Evolutionary conservation across 805 yeast species (phyloP).

Genomic region (Nakazawaea laoshanensis): DNA sequence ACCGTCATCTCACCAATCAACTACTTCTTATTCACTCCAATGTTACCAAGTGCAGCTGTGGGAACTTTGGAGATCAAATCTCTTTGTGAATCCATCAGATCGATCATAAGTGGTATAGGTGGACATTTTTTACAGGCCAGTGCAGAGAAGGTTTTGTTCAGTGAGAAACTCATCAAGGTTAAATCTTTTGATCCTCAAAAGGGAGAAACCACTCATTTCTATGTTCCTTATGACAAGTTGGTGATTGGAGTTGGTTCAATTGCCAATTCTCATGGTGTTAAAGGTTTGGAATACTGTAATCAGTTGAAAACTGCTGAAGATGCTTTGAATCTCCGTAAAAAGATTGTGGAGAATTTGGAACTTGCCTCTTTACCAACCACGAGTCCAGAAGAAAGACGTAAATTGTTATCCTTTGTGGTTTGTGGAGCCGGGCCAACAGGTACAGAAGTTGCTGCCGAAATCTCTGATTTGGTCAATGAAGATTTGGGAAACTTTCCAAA

Average conservation of each 20-base stretch:
- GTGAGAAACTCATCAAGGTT: slow-evolving; percentile 50
- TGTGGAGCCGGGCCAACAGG: slow-evolving; percentile 79
- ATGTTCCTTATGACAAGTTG: slow-evolving; percentile 65
- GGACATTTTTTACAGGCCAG: slow-evolving; percentile 59
- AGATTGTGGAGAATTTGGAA: slow-evolving; percentile 48
- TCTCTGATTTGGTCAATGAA: slow-evolving; percentile 57
- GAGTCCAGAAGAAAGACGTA: slow-evolving; percentile 52
- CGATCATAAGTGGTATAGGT: slow-evolving; percentile 38
- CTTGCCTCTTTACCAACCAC: slow-evolving; percentile 60
- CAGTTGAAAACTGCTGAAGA: slow-evolving; percentile 62
- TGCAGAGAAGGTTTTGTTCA: slow-evolving; percentile 50
- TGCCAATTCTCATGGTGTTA: slow-evolving; percentile 63
- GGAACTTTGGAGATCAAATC: slow-evolving; percentile 63
- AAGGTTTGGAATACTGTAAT: slow-evolving; percentile 54
- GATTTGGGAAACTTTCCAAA: slow-evolving; percentile 54
- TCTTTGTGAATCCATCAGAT: slow-evolving; percentile 54
- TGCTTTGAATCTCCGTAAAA: slow-evolving; percentile 46
- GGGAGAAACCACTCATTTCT: slow-evolving; percentile 36
- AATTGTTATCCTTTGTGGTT: slow-evolving; percentile 51
- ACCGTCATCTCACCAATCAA: slow-evolving; percentile 63
- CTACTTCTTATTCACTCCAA: slow-evolving; percentile 62
- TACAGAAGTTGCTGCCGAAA: slow-evolving; percentile 67
- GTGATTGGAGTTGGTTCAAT: slow-evolving; percentile 65
- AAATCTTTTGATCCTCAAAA: slow-evolving; percentile 31
- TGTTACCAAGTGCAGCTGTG: slow-evolving; percentile 63